A percentile compares a stretch with the other conserved stretches of the same genome.
Evolutionary conservation across 495 filamentous ascomycete genomes (phyloP).

Genomic region (Cairneyella variabilis): DNA sequence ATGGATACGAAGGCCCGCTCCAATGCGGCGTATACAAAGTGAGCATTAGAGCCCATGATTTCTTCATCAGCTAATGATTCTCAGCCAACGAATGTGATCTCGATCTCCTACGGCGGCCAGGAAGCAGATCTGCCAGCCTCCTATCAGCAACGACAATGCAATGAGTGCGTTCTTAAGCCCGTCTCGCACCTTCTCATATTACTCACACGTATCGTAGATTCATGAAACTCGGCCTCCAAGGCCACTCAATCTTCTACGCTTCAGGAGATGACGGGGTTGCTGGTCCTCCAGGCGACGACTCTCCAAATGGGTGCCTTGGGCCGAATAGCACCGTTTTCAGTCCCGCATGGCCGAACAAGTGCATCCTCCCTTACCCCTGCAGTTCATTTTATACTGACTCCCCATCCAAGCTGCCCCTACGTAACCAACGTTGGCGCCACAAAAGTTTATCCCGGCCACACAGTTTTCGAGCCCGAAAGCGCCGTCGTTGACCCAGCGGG

Average conservation of each 20-base stretch:
- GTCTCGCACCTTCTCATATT: background rate
- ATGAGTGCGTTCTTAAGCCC: conserved; percentile 30
- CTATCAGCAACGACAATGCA: conserved; percentile 57
- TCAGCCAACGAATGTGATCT: conserved; percentile 51
- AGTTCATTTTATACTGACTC: conserved; percentile 35
- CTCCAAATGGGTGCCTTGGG: conserved; percentile 13
- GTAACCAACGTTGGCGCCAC: conserved; percentile 38
- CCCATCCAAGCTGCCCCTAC: conserved; percentile 34
- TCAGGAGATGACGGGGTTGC: conserved; percentile 39
- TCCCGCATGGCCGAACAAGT: conserved; percentile 19
- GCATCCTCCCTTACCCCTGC: conserved; percentile 24
- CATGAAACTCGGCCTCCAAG: conserved; percentile 39
- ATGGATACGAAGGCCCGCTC: conserved; percentile 52
- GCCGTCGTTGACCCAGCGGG: conserved; percentile 25
- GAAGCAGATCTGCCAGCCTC: conserved; percentile 47
- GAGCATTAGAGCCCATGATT: background rate
- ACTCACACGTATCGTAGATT: conserved; percentile 8
- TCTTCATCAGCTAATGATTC: background rate
- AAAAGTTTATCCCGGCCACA: conserved; percentile 23
- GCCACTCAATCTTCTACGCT: conserved; percentile 32
- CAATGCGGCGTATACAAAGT: conserved; percentile 58
- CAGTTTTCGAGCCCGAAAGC: conserved; percentile 29
- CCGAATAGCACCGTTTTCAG: conserved; percentile 11
- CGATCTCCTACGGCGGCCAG: conserved; percentile 51
- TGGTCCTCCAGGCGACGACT: conserved; percentile 26